Conservation (phyloP, 2,329 filamentous ascomycete species). For the Aspergillus novoparasiticus region DNA sequence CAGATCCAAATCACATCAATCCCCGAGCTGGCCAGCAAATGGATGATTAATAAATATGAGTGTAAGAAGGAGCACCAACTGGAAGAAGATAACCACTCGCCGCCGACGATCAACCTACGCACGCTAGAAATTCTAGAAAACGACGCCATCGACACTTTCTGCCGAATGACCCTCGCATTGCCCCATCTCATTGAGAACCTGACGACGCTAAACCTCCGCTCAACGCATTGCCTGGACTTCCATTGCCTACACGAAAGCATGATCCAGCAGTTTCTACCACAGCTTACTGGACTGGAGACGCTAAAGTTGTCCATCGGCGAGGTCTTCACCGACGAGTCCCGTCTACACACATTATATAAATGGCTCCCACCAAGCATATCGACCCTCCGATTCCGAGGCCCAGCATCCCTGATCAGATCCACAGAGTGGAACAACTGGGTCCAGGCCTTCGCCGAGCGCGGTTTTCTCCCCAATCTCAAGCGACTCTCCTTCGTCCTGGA, state of each 20-base stretch:
- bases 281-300: slow-evolving; percentile 18
- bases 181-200: slow-evolving; percentile 22
- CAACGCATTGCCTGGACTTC: slow-evolving; percentile 26
- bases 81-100: background rate
- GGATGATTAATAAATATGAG: slow-evolving; percentile 18
- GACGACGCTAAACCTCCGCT: slow-evolving; percentile 22
- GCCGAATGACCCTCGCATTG: slow-evolving; percentile 22
- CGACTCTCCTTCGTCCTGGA: slow-evolving; percentile 28
- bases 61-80: background rate
- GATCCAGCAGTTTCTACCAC: slow-evolving; percentile 18
- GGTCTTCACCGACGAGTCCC: slow-evolving; percentile 19
- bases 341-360: slow-evolving; percentile 22
- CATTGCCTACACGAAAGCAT: slow-evolving; percentile 12
- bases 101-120: slow-evolving; percentile 12
- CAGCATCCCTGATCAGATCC: slow-evolving; percentile 21
- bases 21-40: slow-evolving; percentile 15
- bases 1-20: slow-evolving; percentile 20
- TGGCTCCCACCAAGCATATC: slow-evolving; percentile 25
- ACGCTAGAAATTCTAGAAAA: slow-evolving; percentile 32
- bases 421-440: slow-evolving; percentile 27
- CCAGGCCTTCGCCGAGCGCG: slow-evolving; percentile 20
- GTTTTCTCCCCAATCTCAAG: slow-evolving; percentile 25
- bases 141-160: slow-evolving; percentile 27
- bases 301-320: slow-evolving; percentile 26
- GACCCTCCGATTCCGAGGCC: slow-evolving; percentile 28